Conservation (phyloP, 164 flowering plant genomes). For the Berberis vulgaris region DNA sequence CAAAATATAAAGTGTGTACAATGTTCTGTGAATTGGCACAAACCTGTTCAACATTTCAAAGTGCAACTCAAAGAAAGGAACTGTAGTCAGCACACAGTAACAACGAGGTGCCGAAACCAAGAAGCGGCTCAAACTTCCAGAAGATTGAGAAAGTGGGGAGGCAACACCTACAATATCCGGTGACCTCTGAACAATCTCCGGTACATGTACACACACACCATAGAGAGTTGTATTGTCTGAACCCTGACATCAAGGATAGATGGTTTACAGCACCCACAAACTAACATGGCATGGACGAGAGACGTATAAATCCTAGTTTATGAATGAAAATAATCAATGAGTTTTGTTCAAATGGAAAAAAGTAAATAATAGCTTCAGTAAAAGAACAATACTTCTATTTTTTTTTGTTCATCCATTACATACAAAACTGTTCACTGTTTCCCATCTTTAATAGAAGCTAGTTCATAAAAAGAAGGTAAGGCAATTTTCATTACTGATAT, state of each 20-base stretch:
- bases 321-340: too few species aligned
- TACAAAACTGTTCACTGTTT: too few species aligned
- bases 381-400: too few species aligned
- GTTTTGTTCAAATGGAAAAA: too few species aligned
- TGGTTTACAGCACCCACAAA: constrained; percentile 6
- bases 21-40: neutral
- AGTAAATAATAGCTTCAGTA: too few species aligned
- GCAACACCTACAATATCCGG: constrained; percentile 51
- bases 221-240: constrained; percentile 80
- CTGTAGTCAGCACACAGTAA: constrained; percentile 80
- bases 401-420: too few species aligned
- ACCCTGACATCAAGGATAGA: constrained; percentile 38
- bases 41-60: constrained; percentile 95
- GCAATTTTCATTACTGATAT: too few species aligned
- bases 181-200: constrained; percentile 83
- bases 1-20: too few species aligned
- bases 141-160: constrained; percentile 44
- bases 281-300: neutral
- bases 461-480: too few species aligned
- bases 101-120: constrained; percentile 95
- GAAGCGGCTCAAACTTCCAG: constrained; percentile 47
- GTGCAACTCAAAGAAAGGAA: constrained; percentile 93
- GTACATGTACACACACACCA: constrained; percentile 90
- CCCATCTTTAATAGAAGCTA: too few species aligned
- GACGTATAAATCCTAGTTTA: too few species aligned